Base-by-base conservation (phyloP, 2,329 filamentous ascomycete genomes). In the Grosmannia penicillata region DNA sequence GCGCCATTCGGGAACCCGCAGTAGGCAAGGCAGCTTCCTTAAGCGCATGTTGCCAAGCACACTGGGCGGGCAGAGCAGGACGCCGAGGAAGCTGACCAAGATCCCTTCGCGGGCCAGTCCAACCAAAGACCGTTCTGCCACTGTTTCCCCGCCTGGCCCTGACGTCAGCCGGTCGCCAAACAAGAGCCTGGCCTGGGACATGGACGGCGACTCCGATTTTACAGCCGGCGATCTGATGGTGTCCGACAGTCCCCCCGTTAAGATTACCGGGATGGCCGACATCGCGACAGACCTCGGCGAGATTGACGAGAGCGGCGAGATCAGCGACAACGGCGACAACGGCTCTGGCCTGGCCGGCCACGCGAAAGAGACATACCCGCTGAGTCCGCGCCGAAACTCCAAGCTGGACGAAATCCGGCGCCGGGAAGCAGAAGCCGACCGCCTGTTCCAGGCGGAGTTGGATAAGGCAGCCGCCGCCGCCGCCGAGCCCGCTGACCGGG, bases 161-260 rank as follows among this genome's bases (percentile, higher is more conserved):
- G 27, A 29, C n/a, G 28, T 7, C 17, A 22, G 5, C 17, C 19
- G 8, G 6, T 22, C 31, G 0, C 68, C 69, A 0, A 62, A 66
- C 37, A 71, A 68, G 51, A 67, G 62, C 46, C 69, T 64, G 40
- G 65, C 62, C 8, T 75, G 70, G 70, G 57, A 73, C 40, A 52
- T 72, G 7, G 70, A 75, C 25, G 62, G 65, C 6, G 71, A 75
- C 26, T 61, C 66, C 5, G 71, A 75, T 39, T 73, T 75, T 45
- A 74, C 71, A 1, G 70, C 63, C 10, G 61, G 63, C 30, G 70
- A 74, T 41, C 42, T 74, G 28, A 68, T 73, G 41, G 49, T 69
- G 25, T 75, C 71, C 0, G 59, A 67, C 44, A 75, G 70, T 43
- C 70, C 70, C n/a, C 63, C 66, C 24, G 60, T 74, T 37, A 56